phyloP scores from a whole-genome alignment of 176 grass and related monocot genomes.

The Hsuehochloa calcarea region DNA sequence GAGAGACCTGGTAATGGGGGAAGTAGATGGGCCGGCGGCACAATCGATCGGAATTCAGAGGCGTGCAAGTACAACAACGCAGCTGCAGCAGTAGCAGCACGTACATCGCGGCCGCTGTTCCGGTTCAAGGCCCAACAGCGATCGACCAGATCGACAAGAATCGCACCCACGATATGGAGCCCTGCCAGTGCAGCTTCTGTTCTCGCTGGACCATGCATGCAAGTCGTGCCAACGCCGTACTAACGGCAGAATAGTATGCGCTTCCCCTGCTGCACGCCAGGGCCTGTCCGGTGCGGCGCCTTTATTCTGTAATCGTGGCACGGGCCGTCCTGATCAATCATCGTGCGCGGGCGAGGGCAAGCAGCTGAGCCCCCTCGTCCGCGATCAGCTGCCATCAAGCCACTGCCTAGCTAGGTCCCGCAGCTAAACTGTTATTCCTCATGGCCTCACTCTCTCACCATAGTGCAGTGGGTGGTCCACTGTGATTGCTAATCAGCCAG shows the following conservation, averaged over 20 bases:
- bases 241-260: not conserved
- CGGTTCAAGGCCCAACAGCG: not conserved
- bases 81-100: not conserved
- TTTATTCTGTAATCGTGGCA: not conserved
- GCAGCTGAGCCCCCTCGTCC: not conserved
- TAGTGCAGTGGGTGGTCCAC: not conserved
- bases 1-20: no score
- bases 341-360: not conserved
- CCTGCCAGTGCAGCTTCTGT: constrained; percentile 1
- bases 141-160: not conserved
- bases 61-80: not conserved
- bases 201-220: not conserved
- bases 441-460: not conserved
- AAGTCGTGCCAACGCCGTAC: not conserved
- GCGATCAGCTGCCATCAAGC: not conserved
- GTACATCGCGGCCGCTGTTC: not conserved
- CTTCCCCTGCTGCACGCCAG: not conserved
- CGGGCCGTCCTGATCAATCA: not conserved
- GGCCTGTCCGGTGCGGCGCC: not conserved
- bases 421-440: not conserved
- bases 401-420: not conserved
- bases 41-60: not conserved
- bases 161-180: not conserved
- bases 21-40: no score
- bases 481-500: not conserved